Evolutionary conservation across 371 early-diverging fungal genomes (phyloP), one percentile per base, ranked within the genome.

Genomic region (Circinella umbellata): DNA sequence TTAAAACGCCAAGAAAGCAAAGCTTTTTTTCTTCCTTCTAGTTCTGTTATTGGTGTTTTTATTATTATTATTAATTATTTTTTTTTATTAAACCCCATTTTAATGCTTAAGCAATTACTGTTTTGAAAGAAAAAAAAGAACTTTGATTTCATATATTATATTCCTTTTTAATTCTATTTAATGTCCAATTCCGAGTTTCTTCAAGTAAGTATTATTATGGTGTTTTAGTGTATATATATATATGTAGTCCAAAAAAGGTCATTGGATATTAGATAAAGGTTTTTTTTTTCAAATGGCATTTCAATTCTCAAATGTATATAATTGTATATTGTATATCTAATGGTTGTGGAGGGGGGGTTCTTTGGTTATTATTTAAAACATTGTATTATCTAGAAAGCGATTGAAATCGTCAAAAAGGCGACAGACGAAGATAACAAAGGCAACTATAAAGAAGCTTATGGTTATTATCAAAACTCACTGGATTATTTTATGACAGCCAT

Each of bases 401-500:
- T 95, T 63, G 93, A 93, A 62, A 89, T 97, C 63, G 95, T 95
- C 47, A 96, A 94, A 76, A 90, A 90, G 77, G 98, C 98, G 27
- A 97, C 95, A 8, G 95, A 96, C 64, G 96, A 96, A 74, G 98
- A 98, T 82, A 88, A 84, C 47, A 92, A 91, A 55, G 95, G 92
- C 47, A 93, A 97, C 80, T 94, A 93, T 73, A 95, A 95, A 69
- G 95, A 95, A 72, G 98, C 99, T 9, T 94, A 95, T 79, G 90
- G 86, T 68, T 88, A 86, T 62, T 98, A 98, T 76, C 88, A 88
- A 69, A 91, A 93, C 78, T 88, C 93, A 5, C 86, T 98, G 36
- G 97, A 98, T 67, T 96, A 94, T 78, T 98, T 97, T 76, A 86
- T 96, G 90, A 91, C 91, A 36, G 98, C 97, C 4, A 88, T 98